Conservation (phyloP, 345 rosid species). For the Acer yangbiense region DNA sequence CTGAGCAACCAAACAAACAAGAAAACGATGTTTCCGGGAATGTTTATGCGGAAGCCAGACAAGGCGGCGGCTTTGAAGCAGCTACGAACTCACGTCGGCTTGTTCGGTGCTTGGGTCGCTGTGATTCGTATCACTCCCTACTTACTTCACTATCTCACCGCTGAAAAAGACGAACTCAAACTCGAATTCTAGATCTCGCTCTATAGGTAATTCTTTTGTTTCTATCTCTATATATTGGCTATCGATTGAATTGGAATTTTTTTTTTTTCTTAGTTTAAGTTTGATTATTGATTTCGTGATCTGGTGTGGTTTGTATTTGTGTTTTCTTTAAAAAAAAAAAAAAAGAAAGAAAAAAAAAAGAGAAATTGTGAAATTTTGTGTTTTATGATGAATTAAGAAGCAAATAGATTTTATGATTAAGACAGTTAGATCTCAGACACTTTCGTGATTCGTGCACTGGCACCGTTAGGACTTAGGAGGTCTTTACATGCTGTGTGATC, state of each 20-base stretch:
- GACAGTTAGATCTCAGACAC: too few species aligned
- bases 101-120: slow-evolving; percentile 69
- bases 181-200: slow-evolving; percentile 52
- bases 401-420: too few species aligned
- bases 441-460: too few species aligned
- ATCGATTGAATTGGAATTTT: background rate
- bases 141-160: slow-evolving; percentile 66
- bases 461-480: too few species aligned
- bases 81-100: slow-evolving; percentile 53
- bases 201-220: slow-evolving; percentile 21
- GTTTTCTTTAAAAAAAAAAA: too few species aligned
- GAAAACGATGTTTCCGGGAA: slow-evolving; percentile 73
- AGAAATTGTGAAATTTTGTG: background rate
- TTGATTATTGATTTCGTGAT: background rate
- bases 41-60: slow-evolving; percentile 82
- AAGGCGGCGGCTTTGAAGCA: slow-evolving; percentile 84
- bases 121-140: slow-evolving; percentile 68
- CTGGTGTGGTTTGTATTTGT: background rate
- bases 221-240: background rate
- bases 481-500: too few species aligned
- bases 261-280: background rate
- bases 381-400: background rate
- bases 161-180: slow-evolving; percentile 72
- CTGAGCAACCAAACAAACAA: background rate
- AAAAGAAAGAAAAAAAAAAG: too few species aligned